Evolutionary conservation across 1,284 basidiomycete species (phyloP).

Genomic region (Rhizoctonia solani): DNA sequence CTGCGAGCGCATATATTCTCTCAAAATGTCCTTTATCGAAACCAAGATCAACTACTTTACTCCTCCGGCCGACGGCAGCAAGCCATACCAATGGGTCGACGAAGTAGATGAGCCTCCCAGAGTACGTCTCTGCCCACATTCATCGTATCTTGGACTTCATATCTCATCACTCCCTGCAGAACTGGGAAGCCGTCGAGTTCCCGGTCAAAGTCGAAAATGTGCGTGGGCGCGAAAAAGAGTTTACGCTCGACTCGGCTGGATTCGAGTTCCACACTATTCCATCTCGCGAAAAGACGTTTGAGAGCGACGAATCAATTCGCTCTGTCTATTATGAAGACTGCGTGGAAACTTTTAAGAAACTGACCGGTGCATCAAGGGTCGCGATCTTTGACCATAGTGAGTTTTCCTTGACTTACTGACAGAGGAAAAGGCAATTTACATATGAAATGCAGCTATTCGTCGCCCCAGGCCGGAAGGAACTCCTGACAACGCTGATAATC

Average conservation of each 20-base stretch:
- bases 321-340: conserved; percentile 65
- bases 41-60: conserved; percentile 39
- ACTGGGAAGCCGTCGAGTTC: conserved; percentile 39
- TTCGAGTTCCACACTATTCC: conserved; percentile 55
- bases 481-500: conserved; percentile 47
- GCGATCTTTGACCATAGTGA: conserved; percentile 68
- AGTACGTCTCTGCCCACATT: not conserved
- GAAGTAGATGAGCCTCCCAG: conserved; percentile 6
- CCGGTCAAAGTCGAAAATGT: conserved; percentile 58
- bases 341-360: conserved; percentile 59
- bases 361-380: conserved; percentile 62
- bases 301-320: conserved; percentile 55
- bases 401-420: conserved; percentile 38
- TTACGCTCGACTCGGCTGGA: conserved; percentile 58
- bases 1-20: not conserved
- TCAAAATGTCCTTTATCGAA: conserved; percentile 32
- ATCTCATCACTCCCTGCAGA: conserved; percentile 7
- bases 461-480: conserved; percentile 49
- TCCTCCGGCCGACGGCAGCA: conserved; percentile 39
- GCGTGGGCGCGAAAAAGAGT: conserved; percentile 56
- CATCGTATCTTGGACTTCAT: not conserved
- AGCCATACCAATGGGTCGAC: conserved; percentile 35
- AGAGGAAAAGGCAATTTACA: not conserved
- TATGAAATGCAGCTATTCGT: conserved; percentile 50
- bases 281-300: conserved; percentile 45